These are phyloP conservation scores for Eremochloa ophiuroides DNA, from an alignment of 176 grass and related monocot species.

Conservation along the genomic window DNA sequence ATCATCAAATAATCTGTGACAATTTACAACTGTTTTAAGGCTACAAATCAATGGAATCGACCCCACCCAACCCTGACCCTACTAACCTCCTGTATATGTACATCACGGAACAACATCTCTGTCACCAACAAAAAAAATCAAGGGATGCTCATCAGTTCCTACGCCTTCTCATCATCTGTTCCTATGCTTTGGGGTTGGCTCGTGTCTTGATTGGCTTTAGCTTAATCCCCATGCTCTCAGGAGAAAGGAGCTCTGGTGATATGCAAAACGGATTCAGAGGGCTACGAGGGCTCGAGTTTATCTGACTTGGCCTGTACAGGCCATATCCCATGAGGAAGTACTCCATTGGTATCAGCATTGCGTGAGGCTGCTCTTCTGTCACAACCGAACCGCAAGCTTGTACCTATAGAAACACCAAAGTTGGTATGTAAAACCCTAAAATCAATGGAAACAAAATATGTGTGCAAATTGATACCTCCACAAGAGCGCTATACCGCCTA, in stretches of 20 bases:
- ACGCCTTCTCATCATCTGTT: slow-evolving; percentile 10
- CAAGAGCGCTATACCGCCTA: slow-evolving; percentile 70
- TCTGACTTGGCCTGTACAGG: slow-evolving; percentile 65
- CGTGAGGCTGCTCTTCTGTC: slow-evolving; percentile 88
- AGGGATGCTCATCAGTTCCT: slow-evolving; percentile 24
- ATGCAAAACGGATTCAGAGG: slow-evolving; percentile 71
- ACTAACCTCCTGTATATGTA: slow-evolving; percentile 36
- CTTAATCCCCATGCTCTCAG: slow-evolving; percentile 96
- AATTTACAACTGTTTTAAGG: slow-evolving; percentile 74
- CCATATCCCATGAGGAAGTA: slow-evolving; percentile 92
- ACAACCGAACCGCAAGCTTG: slow-evolving; percentile 84
- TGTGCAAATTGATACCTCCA: slow-evolving; percentile 56
- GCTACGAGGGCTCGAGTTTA: slow-evolving; percentile 66
- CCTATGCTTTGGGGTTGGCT: slow-evolving; percentile 46
- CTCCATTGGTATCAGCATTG: slow-evolving; percentile 93
- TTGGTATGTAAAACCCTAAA: neutral
- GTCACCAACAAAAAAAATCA: slow-evolving; percentile 49
- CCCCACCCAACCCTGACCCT: slow-evolving; percentile 32
- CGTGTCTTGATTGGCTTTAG: slow-evolving; percentile 95
- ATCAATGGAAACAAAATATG: neutral
- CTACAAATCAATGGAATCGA: slow-evolving; percentile 51
- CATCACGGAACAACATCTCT: slow-evolving; percentile 39
- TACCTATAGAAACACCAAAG: slow-evolving; percentile 46
- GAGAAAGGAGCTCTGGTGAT: slow-evolving; percentile 85
- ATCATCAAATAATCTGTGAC: slow-evolving; percentile 45